A percentile compares a stretch with the other conserved stretches of the same genome.
These are phyloP conservation scores for Candida alai DNA, from an alignment of 805 yeast species.

Conservation along the genomic window DNA sequence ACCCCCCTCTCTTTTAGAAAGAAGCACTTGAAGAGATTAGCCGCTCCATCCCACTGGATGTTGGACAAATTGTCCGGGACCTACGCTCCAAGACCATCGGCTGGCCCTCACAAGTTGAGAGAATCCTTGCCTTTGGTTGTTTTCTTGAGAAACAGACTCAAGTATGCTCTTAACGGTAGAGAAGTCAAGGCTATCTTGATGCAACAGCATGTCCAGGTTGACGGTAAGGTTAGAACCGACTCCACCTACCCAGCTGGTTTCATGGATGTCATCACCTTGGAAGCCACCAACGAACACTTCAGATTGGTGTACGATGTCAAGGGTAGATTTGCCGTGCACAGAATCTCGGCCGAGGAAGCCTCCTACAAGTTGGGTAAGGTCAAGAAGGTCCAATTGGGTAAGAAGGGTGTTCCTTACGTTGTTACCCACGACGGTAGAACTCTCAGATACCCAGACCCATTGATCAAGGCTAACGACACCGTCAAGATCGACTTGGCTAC, in stretches of 20 bases:
- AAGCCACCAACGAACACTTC: slow-evolving; percentile 99
- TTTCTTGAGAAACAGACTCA: slow-evolving; percentile 96
- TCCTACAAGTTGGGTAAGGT: slow-evolving; percentile 97
- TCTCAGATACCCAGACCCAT: slow-evolving; percentile 98
- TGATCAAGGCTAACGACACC: slow-evolving; percentile 94
- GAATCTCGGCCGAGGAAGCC: slow-evolving; percentile 98
- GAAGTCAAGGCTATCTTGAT: slow-evolving; percentile 97
- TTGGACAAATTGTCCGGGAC: slow-evolving; percentile 99
- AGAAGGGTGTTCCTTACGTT: slow-evolving; percentile 96
- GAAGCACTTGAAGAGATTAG: slow-evolving; percentile 99
- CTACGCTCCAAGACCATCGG: slow-evolving; percentile 99
- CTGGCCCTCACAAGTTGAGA: slow-evolving; percentile 99
- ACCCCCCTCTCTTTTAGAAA: slow-evolving; percentile 52
- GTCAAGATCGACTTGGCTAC: slow-evolving; percentile 95
- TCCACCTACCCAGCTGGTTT: slow-evolving; percentile 98
- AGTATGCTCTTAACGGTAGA: slow-evolving; percentile 98
- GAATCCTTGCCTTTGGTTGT: slow-evolving; percentile 97
- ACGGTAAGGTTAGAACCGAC: slow-evolving; percentile 99
- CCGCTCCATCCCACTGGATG: slow-evolving; percentile 99
- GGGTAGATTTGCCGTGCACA: slow-evolving; percentile 99
- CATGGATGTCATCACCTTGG: slow-evolving; percentile 97
- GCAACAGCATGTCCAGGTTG: slow-evolving; percentile 98
- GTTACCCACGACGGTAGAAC: slow-evolving; percentile 99
- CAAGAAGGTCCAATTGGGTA: slow-evolving; percentile 96
- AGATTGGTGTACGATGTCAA: slow-evolving; percentile 97